Conservation (phyloP, 805 yeast genomes). For the Yarrowia osloensis region DNA sequence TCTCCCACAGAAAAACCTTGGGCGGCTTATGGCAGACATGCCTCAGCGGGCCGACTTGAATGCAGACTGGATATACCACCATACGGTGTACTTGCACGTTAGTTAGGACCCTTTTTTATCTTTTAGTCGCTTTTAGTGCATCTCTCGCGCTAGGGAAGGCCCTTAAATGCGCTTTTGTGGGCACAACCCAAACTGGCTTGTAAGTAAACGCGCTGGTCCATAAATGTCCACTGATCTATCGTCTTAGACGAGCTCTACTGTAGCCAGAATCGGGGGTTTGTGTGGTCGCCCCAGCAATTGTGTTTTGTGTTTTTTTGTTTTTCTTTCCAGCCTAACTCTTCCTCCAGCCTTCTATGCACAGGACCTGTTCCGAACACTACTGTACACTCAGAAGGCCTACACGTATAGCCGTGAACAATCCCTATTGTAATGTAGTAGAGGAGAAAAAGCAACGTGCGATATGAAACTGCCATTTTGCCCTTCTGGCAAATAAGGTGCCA, state of each 20-base stretch:
- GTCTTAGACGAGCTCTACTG: neutral
- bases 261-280: too few relatives aligned
- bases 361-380: constrained; percentile 11
- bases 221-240: neutral
- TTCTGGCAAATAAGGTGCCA: neutral
- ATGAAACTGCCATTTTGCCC: neutral
- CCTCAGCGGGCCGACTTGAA: neutral
- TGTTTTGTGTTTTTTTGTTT: neutral
- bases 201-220: neutral
- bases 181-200: neutral
- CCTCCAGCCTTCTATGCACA: constrained; percentile 19
- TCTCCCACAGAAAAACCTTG: neutral
- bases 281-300: neutral
- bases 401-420: constrained; percentile 1
- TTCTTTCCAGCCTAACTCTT: neutral
- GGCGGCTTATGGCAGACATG: neutral
- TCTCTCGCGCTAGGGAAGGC: neutral
- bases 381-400: neutral
- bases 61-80: neutral
- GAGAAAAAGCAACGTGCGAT: neutral
- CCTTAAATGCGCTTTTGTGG: neutral
- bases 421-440: constrained; percentile 10
- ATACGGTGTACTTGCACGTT: neutral
- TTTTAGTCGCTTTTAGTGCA: neutral
- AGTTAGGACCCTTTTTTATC: neutral